Base-by-base conservation (phyloP, 179 eudicot species). In the Monotropa hypopitys region DNA sequence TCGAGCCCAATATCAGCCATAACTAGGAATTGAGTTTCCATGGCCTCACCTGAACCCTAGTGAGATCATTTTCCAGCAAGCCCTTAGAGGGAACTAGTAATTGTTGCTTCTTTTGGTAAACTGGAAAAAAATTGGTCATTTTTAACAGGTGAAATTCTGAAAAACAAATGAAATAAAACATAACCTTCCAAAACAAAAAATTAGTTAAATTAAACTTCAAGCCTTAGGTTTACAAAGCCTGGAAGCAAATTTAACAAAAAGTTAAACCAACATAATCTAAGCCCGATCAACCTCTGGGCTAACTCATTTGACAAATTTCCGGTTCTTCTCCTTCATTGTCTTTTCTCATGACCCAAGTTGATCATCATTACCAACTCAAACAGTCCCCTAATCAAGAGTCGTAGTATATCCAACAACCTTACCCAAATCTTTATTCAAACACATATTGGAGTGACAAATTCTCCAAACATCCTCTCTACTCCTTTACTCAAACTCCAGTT, bases 311-410 rank as follows among this genome's bases (percentile, higher is more conserved):
- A 7, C 51, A 5, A 21, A 20, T 43, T 43, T 21, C 73, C 47
- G 35, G 71, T 67, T 67, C 28, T 18, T 67, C 53, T 12, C 53
- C 73, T 62, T 67, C 70, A 43, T 47, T 67, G 71, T 23, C 71
- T 32, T 69, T 43, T 43, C 35, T 69, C 20, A 12, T 23, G 20
- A n/a, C 46, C 50, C 50, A 40, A 42, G n/a, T 6, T 12, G 70
- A 67, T 40, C 23, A 67, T 67, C 38, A 67, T 10, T 15, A 65
- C 1, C 56, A 51, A 16, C 21, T 51, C 32, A 32, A 63, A 63
- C 38, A 63, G 26, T 54, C 21, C 16, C 30, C 33, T 56, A 30
- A 62, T 62, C 40, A 62, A 26, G 16, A n/a, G n/a, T n/a, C n/a
- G n/a, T n/a, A 66, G 71, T 33, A 15, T 28, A 72, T 49, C 5